Evolutionary conservation across 768 basidiomycete genomes (phyloP).

Genomic region (Leucosporidium creatinivorum): DNA sequence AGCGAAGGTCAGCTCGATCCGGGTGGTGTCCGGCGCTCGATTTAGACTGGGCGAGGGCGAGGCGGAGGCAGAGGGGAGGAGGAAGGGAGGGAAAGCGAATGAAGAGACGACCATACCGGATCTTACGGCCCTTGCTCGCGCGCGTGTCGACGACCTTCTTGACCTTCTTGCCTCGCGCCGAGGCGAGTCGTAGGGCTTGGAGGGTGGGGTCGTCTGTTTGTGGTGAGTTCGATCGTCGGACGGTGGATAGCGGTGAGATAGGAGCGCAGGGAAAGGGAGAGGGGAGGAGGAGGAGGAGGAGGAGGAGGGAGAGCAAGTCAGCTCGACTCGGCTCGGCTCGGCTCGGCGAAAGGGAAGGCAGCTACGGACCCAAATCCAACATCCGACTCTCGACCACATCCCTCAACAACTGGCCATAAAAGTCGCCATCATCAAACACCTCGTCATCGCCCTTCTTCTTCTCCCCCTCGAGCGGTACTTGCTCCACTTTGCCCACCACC

Average conservation of each 20-base stretch:
- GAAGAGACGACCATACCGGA: slow-evolving; percentile 51
- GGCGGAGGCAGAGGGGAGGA: background rate
- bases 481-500: slow-evolving; percentile 44
- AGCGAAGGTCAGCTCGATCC: too few relatives aligned
- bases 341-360: background rate
- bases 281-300: too few relatives aligned
- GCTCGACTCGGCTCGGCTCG: too few relatives aligned
- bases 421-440: slow-evolving; percentile 80
- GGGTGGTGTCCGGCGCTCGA: too few relatives aligned
- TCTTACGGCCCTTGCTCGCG: slow-evolving; percentile 88
- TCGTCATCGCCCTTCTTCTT: slow-evolving; percentile 36
- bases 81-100: background rate
- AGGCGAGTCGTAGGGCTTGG: slow-evolving; percentile 26
- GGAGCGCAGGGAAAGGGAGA: too few relatives aligned
- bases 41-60: too few relatives aligned
- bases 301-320: background rate
- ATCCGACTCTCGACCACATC: slow-evolving; percentile 74
- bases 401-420: slow-evolving; percentile 83
- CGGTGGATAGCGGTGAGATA: too few relatives aligned
- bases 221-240: too few relatives aligned
- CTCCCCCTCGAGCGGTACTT: slow-evolving; percentile 31
- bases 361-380: slow-evolving; percentile 31
- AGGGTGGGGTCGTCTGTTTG: slow-evolving; percentile 33
- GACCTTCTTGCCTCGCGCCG: slow-evolving; percentile 48
- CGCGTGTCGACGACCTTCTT: slow-evolving; percentile 78